Evolutionary conservation across 2,329 filamentous ascomycete species (phyloP), one percentile per base, ranked within the genome.

Genomic region (Exserohilum turcica): DNA sequence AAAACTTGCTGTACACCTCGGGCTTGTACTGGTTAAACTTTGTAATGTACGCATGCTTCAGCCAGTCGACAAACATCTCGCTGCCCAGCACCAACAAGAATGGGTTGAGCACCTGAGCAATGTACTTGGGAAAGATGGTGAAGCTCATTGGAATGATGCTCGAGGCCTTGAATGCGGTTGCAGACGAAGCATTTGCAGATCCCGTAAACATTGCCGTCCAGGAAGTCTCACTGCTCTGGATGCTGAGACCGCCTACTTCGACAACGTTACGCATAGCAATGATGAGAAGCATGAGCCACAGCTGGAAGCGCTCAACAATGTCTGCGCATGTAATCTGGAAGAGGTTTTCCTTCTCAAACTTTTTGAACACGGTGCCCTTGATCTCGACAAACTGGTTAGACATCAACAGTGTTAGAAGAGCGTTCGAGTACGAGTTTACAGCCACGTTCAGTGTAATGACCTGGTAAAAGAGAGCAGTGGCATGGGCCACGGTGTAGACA

Each of bases 321-420:
- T 99, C 94, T 3, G 94, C 93, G 62, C 94, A 99, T 0, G 93
- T 96, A 12, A 99, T 82, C 73, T 99, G 94, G 71, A 99, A 99
- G 0, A 96, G 79, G 61, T 96, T 97, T 70, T 99, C 94, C 73
- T 97, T 97, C 67, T 99, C 94, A 59, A 97, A 96, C 56, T 93
- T 94, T 78, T 99, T 97, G 80, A 99, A 99, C 0, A 99, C 95
- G 0, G 92, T 95, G 56, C 91, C 91, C 71, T 99, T 99, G 80
- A 99, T 96, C 77, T 99, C 94, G 37, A 99, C 94, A 67, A 99
- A 99, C 70, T 99, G 95, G 70, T 97, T 99, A 6, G 92, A 97
- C 71, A 99, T 85, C 2, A 99, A 81, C 0, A 99, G 83, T 0
- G 94, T 97, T 29, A 99, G 81, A 4, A 99, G 80, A 0, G 94